Percentiles rank a stretch among this genome's conserved stretches.
Evolutionary conservation across 345 rosid genomes (phyloP).

Genomic region (Luvunga scandens): DNA sequence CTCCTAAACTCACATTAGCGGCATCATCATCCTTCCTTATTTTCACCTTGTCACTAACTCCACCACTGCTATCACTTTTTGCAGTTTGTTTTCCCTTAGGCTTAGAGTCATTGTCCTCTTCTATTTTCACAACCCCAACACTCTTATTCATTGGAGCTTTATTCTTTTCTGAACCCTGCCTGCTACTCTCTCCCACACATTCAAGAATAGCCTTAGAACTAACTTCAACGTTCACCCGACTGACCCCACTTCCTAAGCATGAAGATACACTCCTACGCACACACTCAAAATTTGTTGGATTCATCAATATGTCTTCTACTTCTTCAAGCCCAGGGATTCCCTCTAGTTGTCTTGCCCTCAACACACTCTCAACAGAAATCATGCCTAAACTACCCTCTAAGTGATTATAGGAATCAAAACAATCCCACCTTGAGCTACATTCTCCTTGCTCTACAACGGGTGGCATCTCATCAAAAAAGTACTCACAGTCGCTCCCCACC

Average conservation of each 20-base stretch:
- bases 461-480: constrained; percentile 20
- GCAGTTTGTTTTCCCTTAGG: background rate
- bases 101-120: background rate
- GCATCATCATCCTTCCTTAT: background rate
- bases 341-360: constrained; percentile 30
- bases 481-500: constrained; percentile 7
- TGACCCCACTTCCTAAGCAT: background rate
- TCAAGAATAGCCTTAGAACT: background rate
- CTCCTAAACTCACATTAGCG: constrained; percentile 1
- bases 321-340: constrained; percentile 42
- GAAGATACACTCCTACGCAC: background rate
- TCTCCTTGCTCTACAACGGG: constrained; percentile 6
- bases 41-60: background rate
- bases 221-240: background rate
- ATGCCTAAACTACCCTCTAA: constrained; percentile 10
- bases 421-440: constrained; percentile 34
- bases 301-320: constrained; percentile 15
- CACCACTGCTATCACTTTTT: too few species aligned
- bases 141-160: background rate
- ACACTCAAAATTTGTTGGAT: constrained; percentile 17
- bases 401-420: constrained; percentile 33
- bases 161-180: background rate
- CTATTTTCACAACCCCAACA: background rate
- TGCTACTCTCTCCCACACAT: constrained; percentile 1
- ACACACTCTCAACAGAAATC: constrained; percentile 22